phyloP scores from a whole-genome alignment of 2,329 filamentous ascomycete species.

The Lachnellula cervina region DNA sequence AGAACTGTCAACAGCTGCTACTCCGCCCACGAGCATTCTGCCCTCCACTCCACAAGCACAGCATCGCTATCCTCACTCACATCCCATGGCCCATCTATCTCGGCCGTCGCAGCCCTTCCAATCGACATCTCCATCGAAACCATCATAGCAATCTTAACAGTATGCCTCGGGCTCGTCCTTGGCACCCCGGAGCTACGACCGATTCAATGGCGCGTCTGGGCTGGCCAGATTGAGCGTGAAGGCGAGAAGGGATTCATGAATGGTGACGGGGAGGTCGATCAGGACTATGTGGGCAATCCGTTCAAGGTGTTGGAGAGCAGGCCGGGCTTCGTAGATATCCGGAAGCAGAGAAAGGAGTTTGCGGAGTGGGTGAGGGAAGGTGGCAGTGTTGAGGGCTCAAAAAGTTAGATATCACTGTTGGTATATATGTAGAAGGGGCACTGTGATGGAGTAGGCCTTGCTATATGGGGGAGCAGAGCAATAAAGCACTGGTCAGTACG shows the following conservation, averaged over 20 bases:
- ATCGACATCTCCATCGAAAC: conserved; percentile 87
- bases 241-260: conserved; percentile 55
- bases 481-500: too few relatives aligned
- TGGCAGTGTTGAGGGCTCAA: conserved; percentile 7
- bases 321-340: conserved; percentile 82
- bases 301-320: conserved; percentile 75
- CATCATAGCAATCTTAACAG: conserved; percentile 69
- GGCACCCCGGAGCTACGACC: conserved; percentile 75
- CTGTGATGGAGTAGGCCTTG: background rate
- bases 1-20: conserved; percentile 64
- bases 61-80: conserved; percentile 42
- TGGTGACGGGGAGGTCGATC: conserved; percentile 60
- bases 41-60: conserved; percentile 57
- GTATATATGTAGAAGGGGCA: background rate
- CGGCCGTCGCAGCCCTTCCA: conserved; percentile 53
- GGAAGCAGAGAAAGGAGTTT: conserved; percentile 75
- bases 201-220: conserved; percentile 78
- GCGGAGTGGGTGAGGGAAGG: conserved; percentile 60
- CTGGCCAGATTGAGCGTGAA: conserved; percentile 76
- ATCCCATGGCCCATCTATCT: conserved; percentile 37
- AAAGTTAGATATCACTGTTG: conserved; percentile 13
- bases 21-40: conserved; percentile 88
- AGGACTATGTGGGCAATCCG: conserved; percentile 69
- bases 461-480: too few relatives aligned
- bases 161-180: conserved; percentile 78